These are phyloP conservation scores for Hypocrella siamensis DNA, from an alignment of 2,329 filamentous ascomycete genomes.

Conservation along the genomic window DNA sequence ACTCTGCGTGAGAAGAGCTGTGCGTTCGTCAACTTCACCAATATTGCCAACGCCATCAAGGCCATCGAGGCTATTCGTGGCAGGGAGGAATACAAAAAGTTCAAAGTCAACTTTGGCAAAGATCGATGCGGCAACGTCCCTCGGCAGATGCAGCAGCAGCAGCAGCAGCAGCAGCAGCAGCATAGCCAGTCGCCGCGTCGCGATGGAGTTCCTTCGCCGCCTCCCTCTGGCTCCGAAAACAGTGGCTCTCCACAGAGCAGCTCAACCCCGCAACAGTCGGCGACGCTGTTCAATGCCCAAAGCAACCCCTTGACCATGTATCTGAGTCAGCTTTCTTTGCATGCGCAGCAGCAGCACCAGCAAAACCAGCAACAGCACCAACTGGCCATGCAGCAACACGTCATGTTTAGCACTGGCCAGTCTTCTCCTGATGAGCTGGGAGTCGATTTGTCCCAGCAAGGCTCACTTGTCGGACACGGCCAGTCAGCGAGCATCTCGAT, in stretches of 20 bases:
- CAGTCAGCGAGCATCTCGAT: constrained; percentile 52
- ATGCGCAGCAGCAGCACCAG: constrained; percentile 53
- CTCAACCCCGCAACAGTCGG: constrained; percentile 46
- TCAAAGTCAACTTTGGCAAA: constrained; percentile 99
- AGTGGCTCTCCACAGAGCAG: constrained; percentile 39
- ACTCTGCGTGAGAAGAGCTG: constrained; percentile 96
- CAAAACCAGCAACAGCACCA: constrained; percentile 60
- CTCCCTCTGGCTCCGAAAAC: constrained; percentile 43
- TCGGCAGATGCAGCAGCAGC: constrained; percentile 51
- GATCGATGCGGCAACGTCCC: constrained; percentile 95
- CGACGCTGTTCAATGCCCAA: constrained; percentile 62
- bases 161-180: constrained; percentile 51
- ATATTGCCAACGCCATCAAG: constrained; percentile 99
- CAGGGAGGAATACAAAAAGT: constrained; percentile 91
- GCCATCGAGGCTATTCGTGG: constrained; percentile 91
- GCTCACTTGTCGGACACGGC: constrained; percentile 44
- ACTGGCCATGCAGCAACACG: constrained; percentile 60
- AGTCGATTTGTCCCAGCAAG: constrained; percentile 44
- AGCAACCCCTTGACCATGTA: constrained; percentile 92
- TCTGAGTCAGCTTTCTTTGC: constrained; percentile 64
- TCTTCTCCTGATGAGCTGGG: constrained; percentile 40
- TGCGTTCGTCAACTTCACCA: constrained; percentile 98
- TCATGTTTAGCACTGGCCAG: constrained; percentile 61
- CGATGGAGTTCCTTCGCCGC: constrained; percentile 42
- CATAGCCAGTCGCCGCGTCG: constrained; percentile 51